Conservation (phyloP, 2,329 filamentous ascomycete species). For the Pseudogymnoascus sp. region DNA sequence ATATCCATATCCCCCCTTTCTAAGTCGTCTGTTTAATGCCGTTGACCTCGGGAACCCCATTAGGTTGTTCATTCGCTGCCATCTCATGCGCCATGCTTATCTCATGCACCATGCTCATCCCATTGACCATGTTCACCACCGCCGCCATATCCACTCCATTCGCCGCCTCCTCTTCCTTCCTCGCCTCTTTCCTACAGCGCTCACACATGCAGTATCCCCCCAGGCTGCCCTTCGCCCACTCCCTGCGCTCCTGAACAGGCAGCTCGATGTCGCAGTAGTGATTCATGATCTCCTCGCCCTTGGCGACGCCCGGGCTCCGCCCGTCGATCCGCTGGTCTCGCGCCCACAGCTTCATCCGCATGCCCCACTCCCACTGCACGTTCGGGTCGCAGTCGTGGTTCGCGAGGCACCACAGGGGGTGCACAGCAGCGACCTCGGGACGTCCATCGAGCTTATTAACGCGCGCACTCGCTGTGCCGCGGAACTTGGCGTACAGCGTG, state of each 20-base stretch:
- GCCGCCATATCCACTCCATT: slow-evolving; percentile 2
- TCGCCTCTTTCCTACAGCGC: slow-evolving; percentile 68
- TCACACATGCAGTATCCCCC: slow-evolving; percentile 84
- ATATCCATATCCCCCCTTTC: not conserved
- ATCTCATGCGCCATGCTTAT: not conserved
- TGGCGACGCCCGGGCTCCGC: slow-evolving; percentile 54
- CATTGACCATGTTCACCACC: not conserved
- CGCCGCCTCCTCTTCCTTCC: slow-evolving; percentile 19
- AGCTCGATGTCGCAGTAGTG: slow-evolving; percentile 89
- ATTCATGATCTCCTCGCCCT: slow-evolving; percentile 79
- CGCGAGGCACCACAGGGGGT: slow-evolving; percentile 91
- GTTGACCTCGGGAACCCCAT: not conserved
- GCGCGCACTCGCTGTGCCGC: slow-evolving; percentile 82
- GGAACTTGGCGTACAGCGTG: slow-evolving; percentile 85
- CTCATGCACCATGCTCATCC: not conserved
- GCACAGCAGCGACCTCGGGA: slow-evolving; percentile 86
- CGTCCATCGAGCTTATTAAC: slow-evolving; percentile 69
- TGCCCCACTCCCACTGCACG: slow-evolving; percentile 88
- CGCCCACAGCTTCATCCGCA: slow-evolving; percentile 64
- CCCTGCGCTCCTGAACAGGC: slow-evolving; percentile 70
- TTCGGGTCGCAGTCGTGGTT: slow-evolving; percentile 97
- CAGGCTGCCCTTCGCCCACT: slow-evolving; percentile 81
- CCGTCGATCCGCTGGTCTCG: slow-evolving; percentile 50
- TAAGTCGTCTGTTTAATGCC: not conserved
- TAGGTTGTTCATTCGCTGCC: not conserved